Evolutionary conservation across 1,139 yeast species (phyloP).

Genomic region (Lodderomyces oxycetoniae): DNA sequence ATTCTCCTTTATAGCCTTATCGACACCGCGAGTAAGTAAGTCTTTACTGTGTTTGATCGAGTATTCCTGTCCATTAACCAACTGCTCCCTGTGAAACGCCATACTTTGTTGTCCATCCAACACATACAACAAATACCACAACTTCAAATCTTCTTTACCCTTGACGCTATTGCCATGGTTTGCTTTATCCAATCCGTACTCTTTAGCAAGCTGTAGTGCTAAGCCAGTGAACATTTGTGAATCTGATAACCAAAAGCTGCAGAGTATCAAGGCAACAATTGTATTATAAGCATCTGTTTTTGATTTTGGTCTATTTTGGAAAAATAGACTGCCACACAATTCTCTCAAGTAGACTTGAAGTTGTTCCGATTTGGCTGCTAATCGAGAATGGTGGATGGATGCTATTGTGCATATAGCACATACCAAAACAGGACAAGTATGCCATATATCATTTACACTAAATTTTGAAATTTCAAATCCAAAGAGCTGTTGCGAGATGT

Average conservation of each 20-base stretch:
- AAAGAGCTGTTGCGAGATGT: slow-evolving; percentile 60
- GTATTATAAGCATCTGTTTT: slow-evolving; percentile 56
- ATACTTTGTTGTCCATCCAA: slow-evolving; percentile 69
- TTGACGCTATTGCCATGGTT: slow-evolving; percentile 8
- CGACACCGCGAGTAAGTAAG: slow-evolving; percentile 16
- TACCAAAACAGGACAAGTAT: slow-evolving; percentile 52
- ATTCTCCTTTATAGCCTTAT: slow-evolving; percentile 3
- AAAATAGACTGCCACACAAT: slow-evolving; percentile 45
- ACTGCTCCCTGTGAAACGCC: slow-evolving; percentile 54
- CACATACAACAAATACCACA: slow-evolving; percentile 66
- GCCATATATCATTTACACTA: slow-evolving; percentile 50
- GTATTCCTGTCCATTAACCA: slow-evolving; percentile 46
- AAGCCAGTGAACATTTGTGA: slow-evolving; percentile 64
- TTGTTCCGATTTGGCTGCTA: slow-evolving; percentile 32
- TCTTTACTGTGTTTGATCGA: slow-evolving; percentile 39
- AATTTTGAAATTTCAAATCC: slow-evolving; percentile 58
- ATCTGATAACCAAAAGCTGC: slow-evolving; percentile 67
- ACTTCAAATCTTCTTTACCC: slow-evolving; percentile 44
- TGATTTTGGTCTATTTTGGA: slow-evolving; percentile 33
- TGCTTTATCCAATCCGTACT: slow-evolving; percentile 45
- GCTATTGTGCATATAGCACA: slow-evolving; percentile 62
- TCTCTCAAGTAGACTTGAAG: slow-evolving; percentile 42
- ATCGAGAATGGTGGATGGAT: slow-evolving; percentile 54
- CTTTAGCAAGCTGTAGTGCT: slow-evolving; percentile 61
- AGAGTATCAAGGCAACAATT: slow-evolving; percentile 57